Evolutionary conservation across 768 basidiomycete species (phyloP).

Genomic region (Termitomyces bulborhizus): DNA sequence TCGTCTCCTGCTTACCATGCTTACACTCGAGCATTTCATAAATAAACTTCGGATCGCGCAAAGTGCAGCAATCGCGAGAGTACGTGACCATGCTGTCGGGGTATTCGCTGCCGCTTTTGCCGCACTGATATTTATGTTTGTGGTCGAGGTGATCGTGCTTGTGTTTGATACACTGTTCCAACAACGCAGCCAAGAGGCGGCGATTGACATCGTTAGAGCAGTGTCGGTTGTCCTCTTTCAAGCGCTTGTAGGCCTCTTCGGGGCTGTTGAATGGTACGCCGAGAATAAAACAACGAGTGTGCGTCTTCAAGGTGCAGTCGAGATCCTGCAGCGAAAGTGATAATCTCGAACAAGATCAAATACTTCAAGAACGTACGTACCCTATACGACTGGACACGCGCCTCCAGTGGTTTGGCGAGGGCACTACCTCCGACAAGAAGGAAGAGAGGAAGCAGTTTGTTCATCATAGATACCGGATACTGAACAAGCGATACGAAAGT

Average conservation of each 20-base stretch:
- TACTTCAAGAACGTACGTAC: background rate
- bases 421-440: constrained; percentile 10
- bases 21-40: constrained; percentile 13
- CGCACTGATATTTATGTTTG: constrained; percentile 6
- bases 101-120: constrained; percentile 5
- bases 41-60: constrained; percentile 8
- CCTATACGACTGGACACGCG: constrained; percentile 6
- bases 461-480: constrained; percentile 7
- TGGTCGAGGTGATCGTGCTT: constrained; percentile 10
- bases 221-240: constrained; percentile 9
- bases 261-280: constrained; percentile 14
- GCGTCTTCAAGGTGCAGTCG: constrained; percentile 5
- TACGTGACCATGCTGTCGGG: constrained; percentile 13
- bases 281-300: constrained; percentile 12
- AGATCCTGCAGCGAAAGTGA: constrained; percentile 6
- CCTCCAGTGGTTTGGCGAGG: constrained; percentile 13
- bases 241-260: constrained; percentile 7
- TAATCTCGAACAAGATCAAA: background rate
- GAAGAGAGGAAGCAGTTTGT: constrained; percentile 13
- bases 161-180: constrained; percentile 11
- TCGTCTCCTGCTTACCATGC: background rate
- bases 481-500: constrained; percentile 3
- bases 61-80: constrained; percentile 11
- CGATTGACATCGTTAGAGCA: constrained; percentile 13
- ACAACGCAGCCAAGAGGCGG: constrained; percentile 7